phyloP scores from a whole-genome alignment of 768 basidiomycete species.

The Hygrophoropsis aurantiaca region DNA sequence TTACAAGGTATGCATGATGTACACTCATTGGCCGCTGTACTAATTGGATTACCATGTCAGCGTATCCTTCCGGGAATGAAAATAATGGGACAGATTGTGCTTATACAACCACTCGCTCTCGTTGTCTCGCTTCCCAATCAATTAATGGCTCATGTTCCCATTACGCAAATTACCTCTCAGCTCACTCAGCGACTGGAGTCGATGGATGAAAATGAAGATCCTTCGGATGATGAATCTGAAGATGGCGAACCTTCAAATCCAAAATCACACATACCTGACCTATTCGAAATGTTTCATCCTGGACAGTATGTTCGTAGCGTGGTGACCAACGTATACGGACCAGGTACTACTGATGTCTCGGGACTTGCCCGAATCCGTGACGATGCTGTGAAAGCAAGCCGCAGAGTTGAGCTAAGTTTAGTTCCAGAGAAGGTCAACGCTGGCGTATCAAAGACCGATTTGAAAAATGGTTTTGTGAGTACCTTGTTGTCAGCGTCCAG shows the following conservation, averaged over 20 bases:
- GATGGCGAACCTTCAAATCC: slow-evolving; percentile 43
- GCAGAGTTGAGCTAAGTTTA: slow-evolving; percentile 83
- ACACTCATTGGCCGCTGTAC: background rate
- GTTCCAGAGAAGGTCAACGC: slow-evolving; percentile 82
- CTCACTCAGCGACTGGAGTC: slow-evolving; percentile 72
- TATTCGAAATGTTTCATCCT: slow-evolving; percentile 72
- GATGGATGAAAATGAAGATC: slow-evolving; percentile 52
- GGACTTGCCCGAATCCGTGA: slow-evolving; percentile 65
- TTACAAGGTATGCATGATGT: slow-evolving; percentile 66
- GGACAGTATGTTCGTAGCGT: slow-evolving; percentile 86
- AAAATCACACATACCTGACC: slow-evolving; percentile 53
- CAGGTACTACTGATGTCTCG: slow-evolving; percentile 60
- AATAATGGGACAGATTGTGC: slow-evolving; percentile 82
- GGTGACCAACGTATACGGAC: slow-evolving; percentile 66
- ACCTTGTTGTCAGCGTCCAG: too few species aligned
- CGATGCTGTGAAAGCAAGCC: slow-evolving; percentile 64
- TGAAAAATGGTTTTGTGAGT: slow-evolving; percentile 76
- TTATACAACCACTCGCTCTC: slow-evolving; percentile 85
- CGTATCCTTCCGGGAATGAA: slow-evolving; percentile 82
- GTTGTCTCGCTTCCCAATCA: slow-evolving; percentile 95
- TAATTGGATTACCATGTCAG: slow-evolving; percentile 36
- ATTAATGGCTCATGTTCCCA: slow-evolving; percentile 89
- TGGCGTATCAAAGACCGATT: slow-evolving; percentile 75
- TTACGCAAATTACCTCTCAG: slow-evolving; percentile 85
- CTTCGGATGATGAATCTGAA: slow-evolving; percentile 43